Evolutionary conservation across 768 basidiomycete species (phyloP).

Genomic region (Infundibulicybe gibba): DNA sequence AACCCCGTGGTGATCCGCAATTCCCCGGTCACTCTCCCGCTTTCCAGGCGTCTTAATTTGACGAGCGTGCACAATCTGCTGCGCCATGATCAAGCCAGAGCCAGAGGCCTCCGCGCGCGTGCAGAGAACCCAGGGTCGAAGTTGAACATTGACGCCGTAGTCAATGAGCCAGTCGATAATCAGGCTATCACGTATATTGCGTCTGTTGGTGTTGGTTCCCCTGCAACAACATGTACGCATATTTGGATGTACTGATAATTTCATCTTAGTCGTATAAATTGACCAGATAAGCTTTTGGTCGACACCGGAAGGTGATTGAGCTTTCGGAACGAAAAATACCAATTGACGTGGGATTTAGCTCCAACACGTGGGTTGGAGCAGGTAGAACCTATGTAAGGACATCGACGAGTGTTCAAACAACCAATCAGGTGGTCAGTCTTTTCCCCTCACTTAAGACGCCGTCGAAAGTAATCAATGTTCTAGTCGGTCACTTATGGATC

Average conservation of each 20-base stretch:
- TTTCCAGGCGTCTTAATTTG: constrained; percentile 53
- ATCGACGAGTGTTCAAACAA: too few relatives aligned
- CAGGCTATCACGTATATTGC: constrained; percentile 50
- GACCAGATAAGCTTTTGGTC: background rate
- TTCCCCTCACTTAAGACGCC: too few relatives aligned
- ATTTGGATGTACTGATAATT: constrained; percentile 50
- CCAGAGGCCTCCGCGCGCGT: constrained; percentile 34
- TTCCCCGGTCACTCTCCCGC: constrained; percentile 40
- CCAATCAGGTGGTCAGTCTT: too few relatives aligned
- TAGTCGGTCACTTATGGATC: too few relatives aligned
- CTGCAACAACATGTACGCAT: constrained; percentile 44
- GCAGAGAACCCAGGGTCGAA: constrained; percentile 17
- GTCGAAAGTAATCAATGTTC: too few relatives aligned
- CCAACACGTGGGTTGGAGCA: too few relatives aligned
- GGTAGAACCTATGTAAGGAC: too few relatives aligned
- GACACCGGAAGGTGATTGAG: too few relatives aligned
- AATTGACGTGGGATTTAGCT: too few relatives aligned
- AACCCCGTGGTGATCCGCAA: constrained; percentile 39
- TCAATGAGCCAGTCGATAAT: constrained; percentile 35
- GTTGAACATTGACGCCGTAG: constrained; percentile 28
- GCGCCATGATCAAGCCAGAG: constrained; percentile 47
- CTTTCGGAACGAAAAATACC: too few relatives aligned
- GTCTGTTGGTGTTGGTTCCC: constrained; percentile 47
- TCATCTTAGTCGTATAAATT: background rate
- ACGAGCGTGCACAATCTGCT: constrained; percentile 46